phyloP scores from a whole-genome alignment of 2,329 filamentous ascomycete genomes.

The Monilinia fructigena region DNA sequence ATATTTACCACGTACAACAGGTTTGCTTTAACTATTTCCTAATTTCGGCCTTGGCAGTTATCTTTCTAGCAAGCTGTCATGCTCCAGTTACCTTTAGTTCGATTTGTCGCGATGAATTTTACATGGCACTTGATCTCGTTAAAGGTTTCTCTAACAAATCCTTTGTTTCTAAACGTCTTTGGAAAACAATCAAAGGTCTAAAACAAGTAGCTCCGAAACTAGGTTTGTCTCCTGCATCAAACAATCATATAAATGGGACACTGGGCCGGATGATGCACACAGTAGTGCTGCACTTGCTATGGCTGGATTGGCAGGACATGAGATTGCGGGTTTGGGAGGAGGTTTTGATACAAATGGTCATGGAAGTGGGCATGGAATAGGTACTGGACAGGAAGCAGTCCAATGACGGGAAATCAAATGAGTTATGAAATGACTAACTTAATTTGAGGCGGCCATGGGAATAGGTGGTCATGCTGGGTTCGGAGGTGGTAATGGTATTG shows the following conservation, averaged over 20 bases:
- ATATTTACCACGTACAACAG: conserved; percentile 69
- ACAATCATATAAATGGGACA: neutral
- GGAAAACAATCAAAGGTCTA: conserved; percentile 64
- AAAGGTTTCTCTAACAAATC: conserved; percentile 70
- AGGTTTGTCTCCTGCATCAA: conserved; percentile 43
- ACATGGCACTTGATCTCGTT: conserved; percentile 72
- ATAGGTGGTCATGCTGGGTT: conserved; percentile 29
- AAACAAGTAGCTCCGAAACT: conserved; percentile 71
- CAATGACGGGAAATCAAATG: conserved; percentile 41
- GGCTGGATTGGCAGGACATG: conserved; percentile 51
- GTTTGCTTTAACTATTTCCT: conserved; percentile 81
- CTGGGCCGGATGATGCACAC: conserved; percentile 48
- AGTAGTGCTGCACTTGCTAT: conserved; percentile 54
- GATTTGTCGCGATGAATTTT: conserved; percentile 71
- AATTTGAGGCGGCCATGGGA: conserved; percentile 39
- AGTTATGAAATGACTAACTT: conserved; percentile 41
- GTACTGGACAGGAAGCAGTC: conserved; percentile 28
- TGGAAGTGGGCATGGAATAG: conserved; percentile 19
- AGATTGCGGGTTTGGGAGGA: conserved; percentile 35
- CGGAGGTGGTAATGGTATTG: conserved; percentile 25
- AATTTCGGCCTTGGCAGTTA: conserved; percentile 69
- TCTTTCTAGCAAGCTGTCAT: conserved; percentile 75
- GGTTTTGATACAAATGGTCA: conserved; percentile 23
- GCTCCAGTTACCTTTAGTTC: conserved; percentile 69
- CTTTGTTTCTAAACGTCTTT: conserved; percentile 70